A percentile compares a stretch with the other conserved stretches of the same genome.
These are phyloP conservation scores for Mycosarcoma maydis DNA, from an alignment of 1,284 basidiomycete species.

Conservation along the genomic window DNA sequence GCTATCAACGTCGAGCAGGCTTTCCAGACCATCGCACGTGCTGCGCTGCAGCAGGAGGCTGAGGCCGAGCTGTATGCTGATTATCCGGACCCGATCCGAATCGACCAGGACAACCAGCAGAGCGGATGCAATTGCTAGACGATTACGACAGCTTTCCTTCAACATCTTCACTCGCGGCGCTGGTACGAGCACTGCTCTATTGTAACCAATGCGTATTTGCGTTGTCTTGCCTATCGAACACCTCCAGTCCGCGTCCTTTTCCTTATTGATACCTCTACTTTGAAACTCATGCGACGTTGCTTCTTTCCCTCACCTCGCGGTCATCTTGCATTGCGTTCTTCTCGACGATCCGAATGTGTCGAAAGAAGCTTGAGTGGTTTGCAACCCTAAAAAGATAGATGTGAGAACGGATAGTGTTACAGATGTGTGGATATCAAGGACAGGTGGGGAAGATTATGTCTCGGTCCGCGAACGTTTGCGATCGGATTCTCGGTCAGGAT, in stretches of 20 bases:
- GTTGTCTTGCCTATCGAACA: too few species aligned
- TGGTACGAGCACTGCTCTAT: too few species aligned
- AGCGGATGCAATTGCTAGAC: conserved; percentile 88
- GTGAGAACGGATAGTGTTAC: too few species aligned
- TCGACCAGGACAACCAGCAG: conserved; percentile 91
- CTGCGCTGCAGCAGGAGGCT: conserved; percentile 94
- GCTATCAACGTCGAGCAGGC: conserved; percentile 99
- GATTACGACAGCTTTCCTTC: too few species aligned
- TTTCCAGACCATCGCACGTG: conserved; percentile 99
- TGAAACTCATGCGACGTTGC: neutral
- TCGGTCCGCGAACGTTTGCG: conserved; percentile 26
- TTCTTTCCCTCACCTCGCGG: neutral
- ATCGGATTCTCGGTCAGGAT: conserved; percentile 6
- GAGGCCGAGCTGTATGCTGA: conserved; percentile 97
- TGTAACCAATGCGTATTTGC: too few species aligned
- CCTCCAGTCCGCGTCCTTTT: too few species aligned
- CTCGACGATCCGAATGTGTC: neutral
- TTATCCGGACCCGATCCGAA: conserved; percentile 98
- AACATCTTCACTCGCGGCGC: too few species aligned
- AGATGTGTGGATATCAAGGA: too few species aligned
- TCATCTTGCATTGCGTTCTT: neutral
- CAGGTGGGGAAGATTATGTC: neutral
- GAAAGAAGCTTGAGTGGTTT: too few species aligned
- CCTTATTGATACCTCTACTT: conserved; percentile 16
- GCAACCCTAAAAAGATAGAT: too few species aligned